These are phyloP conservation scores for Agrocybe chaxingu DNA, from an alignment of 768 basidiomycete genomes.

Conservation along the genomic window DNA sequence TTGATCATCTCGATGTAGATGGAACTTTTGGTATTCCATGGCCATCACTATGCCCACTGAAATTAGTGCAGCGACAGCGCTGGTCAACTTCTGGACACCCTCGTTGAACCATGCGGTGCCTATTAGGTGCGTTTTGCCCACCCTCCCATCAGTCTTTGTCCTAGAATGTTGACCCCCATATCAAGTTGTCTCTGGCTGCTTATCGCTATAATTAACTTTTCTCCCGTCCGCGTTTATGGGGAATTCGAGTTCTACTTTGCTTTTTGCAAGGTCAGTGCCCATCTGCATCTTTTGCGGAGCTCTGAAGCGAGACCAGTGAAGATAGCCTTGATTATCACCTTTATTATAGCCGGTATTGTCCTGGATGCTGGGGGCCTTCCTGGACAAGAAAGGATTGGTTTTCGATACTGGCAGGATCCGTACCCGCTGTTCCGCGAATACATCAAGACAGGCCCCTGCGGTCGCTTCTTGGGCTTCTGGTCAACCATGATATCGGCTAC, in stretches of 20 bases:
- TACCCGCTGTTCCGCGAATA: constrained; percentile 26
- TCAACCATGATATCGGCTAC: constrained; percentile 37
- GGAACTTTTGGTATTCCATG: constrained; percentile 43
- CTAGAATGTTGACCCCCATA: too few species aligned
- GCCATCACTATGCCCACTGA: constrained; percentile 45
- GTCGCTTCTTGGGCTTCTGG: constrained; percentile 50
- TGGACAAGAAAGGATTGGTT: constrained; percentile 38
- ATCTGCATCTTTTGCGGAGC: neutral
- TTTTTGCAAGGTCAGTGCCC: constrained; percentile 20
- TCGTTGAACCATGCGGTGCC: constrained; percentile 19
- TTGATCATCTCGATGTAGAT: constrained; percentile 11
- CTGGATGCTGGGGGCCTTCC: constrained; percentile 52
- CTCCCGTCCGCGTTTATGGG: constrained; percentile 45
- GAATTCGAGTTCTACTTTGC: constrained; percentile 56
- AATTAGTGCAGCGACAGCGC: constrained; percentile 47
- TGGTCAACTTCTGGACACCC: constrained; percentile 37
- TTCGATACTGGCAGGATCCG: constrained; percentile 42
- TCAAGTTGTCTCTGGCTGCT: constrained; percentile 27
- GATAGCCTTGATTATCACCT: constrained; percentile 38
- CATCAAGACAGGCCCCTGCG: constrained; percentile 29
- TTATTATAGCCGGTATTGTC: constrained; percentile 34
- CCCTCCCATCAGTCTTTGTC: constrained; percentile 2
- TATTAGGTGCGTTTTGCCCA: constrained; percentile 18
- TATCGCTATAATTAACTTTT: constrained; percentile 32
- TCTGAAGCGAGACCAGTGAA: constrained; percentile 26